phyloP scores from a whole-genome alignment of 1,139 yeast species.

The Taphrina sp. region DNA sequence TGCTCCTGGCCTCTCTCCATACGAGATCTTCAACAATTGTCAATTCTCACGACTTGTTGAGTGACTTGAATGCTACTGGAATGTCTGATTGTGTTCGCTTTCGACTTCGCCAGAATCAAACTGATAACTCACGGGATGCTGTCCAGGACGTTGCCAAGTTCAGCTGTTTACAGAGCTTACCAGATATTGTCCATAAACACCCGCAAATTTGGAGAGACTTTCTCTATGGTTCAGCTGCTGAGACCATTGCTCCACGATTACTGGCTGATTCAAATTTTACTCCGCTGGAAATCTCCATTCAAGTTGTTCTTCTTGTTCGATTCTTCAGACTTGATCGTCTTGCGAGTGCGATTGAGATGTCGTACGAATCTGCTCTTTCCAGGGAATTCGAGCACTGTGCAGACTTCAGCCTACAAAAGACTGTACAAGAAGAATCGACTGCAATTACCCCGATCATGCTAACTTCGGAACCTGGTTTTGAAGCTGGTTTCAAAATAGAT shows the following conservation, averaged over 20 bases:
- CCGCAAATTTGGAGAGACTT: background rate
- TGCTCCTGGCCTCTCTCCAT: no score
- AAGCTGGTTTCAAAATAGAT: slow-evolving; percentile 60
- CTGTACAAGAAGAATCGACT: slow-evolving; percentile 38
- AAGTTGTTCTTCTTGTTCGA: slow-evolving; percentile 35
- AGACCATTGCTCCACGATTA: background rate
- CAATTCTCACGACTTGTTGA: background rate
- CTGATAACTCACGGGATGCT: no score
- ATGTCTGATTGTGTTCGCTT: no score
- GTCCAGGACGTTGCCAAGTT: background rate
- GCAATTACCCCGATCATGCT: slow-evolving; percentile 51
- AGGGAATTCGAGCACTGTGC: slow-evolving; percentile 2
- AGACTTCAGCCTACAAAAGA: slow-evolving; percentile 34
- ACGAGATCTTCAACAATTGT: slow-evolving; percentile 38
- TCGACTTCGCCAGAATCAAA: no score
- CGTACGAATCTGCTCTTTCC: slow-evolving; percentile 10
- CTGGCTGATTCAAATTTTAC: background rate
- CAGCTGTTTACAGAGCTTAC: background rate
- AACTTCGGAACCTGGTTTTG: slow-evolving; percentile 62
- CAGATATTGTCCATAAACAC: background rate
- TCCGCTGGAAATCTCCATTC: no score
- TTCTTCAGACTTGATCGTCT: slow-evolving; percentile 40
- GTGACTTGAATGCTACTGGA: background rate
- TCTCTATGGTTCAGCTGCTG: background rate
- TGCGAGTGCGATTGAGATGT: slow-evolving; percentile 32